Evolutionary conservation across 345 rosid genomes (phyloP).

Genomic region (Excoecaria agallocha): DNA sequence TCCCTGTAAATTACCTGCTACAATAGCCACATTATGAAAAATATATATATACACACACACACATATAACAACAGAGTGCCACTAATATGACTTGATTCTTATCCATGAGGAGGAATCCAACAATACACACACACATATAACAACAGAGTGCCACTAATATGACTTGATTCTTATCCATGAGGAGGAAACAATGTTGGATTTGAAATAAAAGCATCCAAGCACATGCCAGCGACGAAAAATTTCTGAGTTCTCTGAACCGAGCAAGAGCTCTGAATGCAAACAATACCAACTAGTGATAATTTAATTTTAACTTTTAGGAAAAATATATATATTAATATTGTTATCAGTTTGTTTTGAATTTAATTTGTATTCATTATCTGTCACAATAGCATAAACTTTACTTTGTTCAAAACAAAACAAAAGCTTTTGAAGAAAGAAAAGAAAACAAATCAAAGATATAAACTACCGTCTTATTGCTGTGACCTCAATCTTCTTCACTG

Average conservation of each 20-base stretch:
- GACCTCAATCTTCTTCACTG: too few relatives aligned
- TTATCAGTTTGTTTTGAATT: too few relatives aligned
- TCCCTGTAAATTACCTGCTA: slow-evolving; percentile 28
- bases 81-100: not conserved
- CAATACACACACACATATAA: not conserved
- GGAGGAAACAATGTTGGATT: not conserved
- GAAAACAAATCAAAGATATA: too few relatives aligned
- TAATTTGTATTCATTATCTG: too few relatives aligned
- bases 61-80: not conserved
- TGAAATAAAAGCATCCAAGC: not conserved
- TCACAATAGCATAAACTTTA: too few relatives aligned
- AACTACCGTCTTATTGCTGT: too few relatives aligned
- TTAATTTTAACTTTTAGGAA: not conserved
- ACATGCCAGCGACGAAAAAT: not conserved
- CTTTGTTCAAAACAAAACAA: too few relatives aligned
- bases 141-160: not conserved
- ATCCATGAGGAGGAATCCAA: not conserved
- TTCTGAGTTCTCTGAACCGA: not conserved
- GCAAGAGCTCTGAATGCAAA: not conserved
- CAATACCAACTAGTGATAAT: not conserved
- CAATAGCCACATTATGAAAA: slow-evolving; percentile 1
- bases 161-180: not conserved
- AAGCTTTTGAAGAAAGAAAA: too few relatives aligned
- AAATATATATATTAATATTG: too few relatives aligned
- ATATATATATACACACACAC: not conserved